Percentiles rank a stretch among this genome's conserved stretches.
phyloP scores from a whole-genome alignment of 2,329 filamentous ascomycete species.

The Verticillium klebahnii region DNA sequence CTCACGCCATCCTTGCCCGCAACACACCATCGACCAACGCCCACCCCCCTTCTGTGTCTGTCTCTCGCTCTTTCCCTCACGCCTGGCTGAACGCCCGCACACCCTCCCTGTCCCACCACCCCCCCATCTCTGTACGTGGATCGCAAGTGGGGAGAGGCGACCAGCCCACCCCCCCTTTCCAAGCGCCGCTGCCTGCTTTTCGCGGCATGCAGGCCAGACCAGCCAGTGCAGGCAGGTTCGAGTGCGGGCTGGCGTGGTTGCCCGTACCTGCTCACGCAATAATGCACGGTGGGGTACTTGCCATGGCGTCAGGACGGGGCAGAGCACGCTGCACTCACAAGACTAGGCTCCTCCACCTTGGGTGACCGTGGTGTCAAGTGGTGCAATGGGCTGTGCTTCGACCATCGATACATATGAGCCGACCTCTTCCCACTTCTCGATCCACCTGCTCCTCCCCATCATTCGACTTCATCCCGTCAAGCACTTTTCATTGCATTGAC shows the following conservation, averaged over 20 bases:
- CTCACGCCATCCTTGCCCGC: slow-evolving; percentile 3
- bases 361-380: slow-evolving; percentile 2
- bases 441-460: slow-evolving; percentile 9
- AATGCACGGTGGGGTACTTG: slow-evolving; percentile 1
- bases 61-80: not conserved
- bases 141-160: no score
- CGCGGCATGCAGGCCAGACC: not conserved
- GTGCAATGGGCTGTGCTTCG: slow-evolving; percentile 11
- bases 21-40: not conserved
- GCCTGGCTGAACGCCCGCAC: not conserved
- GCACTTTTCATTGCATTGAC: slow-evolving; percentile 6
- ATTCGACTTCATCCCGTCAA: slow-evolving; percentile 12
- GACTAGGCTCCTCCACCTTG: slow-evolving; percentile 8
- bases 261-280: slow-evolving; percentile 5
- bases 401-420: slow-evolving; percentile 16
- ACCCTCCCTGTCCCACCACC: not conserved
- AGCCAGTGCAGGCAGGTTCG: slow-evolving; percentile 6
- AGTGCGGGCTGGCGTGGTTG: slow-evolving; percentile 8
- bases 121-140: not conserved
- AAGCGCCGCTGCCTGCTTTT: slow-evolving; percentile 8
- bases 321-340: slow-evolving; percentile 6
- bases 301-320: slow-evolving; percentile 1
- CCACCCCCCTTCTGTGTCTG: not conserved
- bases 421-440: slow-evolving; percentile 13
- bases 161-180: not conserved